Conservation (phyloP, 2,329 filamentous ascomycete species). For the Epichloe scottii region DNA sequence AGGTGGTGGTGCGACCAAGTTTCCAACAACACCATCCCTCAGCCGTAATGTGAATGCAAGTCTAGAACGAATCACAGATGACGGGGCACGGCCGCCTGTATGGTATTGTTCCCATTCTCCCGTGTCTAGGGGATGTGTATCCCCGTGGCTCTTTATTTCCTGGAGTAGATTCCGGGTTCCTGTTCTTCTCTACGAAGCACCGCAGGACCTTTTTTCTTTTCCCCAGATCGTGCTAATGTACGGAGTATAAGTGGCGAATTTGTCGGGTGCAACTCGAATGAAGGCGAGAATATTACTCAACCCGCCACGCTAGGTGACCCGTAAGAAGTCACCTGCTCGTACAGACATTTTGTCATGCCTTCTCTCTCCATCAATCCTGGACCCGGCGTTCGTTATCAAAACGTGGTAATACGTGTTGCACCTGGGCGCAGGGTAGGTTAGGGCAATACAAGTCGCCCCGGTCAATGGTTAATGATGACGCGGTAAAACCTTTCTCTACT, state of each 20-base stretch:
- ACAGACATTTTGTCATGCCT: neutral
- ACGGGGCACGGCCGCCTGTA: neutral
- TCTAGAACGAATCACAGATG: constrained; percentile 3
- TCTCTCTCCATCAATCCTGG: no score
- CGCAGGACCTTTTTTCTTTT: no score
- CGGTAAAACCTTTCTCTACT: no score
- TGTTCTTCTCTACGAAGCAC: neutral
- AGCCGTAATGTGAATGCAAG: neutral
- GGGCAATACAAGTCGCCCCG: neutral
- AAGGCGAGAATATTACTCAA: neutral
- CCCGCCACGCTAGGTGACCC: neutral
- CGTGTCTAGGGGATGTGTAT: neutral
- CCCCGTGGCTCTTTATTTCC: neutral
- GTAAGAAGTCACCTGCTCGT: neutral
- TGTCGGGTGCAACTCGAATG: neutral
- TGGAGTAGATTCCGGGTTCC: neutral
- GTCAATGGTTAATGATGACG: no score
- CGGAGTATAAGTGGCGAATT: neutral
- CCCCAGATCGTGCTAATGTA: neutral
- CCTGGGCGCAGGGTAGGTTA: neutral
- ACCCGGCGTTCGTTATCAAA: neutral
- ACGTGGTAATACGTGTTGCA: neutral
- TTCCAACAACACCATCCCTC: no score
- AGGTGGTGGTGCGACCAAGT: neutral
- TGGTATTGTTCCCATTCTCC: neutral